Evolutionary conservation across 177 flowering plant genomes (phyloP), one percentile per base, ranked within the genome.

Genomic region (Telopea speciosissima): DNA sequence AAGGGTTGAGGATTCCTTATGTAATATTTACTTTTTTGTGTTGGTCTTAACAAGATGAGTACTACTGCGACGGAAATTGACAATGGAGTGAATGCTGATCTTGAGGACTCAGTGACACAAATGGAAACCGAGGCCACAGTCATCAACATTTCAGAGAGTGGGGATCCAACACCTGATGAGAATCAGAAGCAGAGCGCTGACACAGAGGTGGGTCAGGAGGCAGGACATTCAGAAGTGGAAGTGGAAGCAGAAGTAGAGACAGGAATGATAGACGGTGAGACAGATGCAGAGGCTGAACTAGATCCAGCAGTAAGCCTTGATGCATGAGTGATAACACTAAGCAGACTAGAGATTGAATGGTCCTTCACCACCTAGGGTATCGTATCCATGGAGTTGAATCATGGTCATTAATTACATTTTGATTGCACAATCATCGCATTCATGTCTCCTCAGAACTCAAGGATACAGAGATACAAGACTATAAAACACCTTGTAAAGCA

Each of bases 161-260:
- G 81, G 36, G 83, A 76, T 44, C 87, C 90, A 45, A 80, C 82
- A 10, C 88, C 87, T 1, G 93, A 92, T 19, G 98, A 87, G n/a
- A 66, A 77, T 59, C 85, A 85, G 71, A 87, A 87, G 74, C 87
- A 83, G 63, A 84, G 86, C 74, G 77, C 91, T 5, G 91, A 87
- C 65, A 79, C 82, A 23, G 92, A 85, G 54, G 75, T 28, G 21
- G 88, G 83, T 70, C 90, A 79, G 61, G 97, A 88, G 63, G 80
- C 84, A 21, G 92, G 85, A 23, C 89, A 86, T 68, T 74, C 85
- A 28, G 97, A 88, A 74, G 83, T 82, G 24, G 98, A 88, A 64
- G 82, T 74, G 26, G 81, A 79, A 63, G 69, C 76, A 44, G 91
- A 89, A 67, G 81, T 64, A 19, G 95, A 85, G 72, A 75, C 82